Percentiles rank a stretch among this genome's conserved stretches.
phyloP scores from a whole-genome alignment of 495 filamentous ascomycete genomes.

The Penicillium roqueforti region DNA sequence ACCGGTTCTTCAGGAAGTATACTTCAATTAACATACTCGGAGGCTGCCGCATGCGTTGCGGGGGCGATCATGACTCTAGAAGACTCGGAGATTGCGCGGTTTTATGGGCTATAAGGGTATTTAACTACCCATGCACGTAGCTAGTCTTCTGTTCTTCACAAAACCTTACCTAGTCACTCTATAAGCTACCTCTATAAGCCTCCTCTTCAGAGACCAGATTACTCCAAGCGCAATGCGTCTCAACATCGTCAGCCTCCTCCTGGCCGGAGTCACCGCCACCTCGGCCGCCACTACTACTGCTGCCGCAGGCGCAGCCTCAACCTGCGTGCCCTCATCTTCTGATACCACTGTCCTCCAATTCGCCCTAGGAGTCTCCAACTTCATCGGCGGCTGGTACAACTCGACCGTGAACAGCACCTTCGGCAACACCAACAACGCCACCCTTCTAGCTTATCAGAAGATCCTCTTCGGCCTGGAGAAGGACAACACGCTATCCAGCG shows the following conservation, averaged over 20 bases:
- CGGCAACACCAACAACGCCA: slow-evolving; percentile 19
- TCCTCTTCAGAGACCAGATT: too few relatives aligned
- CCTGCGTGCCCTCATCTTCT: slow-evolving; percentile 20
- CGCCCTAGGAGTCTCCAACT: slow-evolving; percentile 23
- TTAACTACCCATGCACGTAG: neutral
- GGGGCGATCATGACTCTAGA: neutral
- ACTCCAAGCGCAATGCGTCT: neutral
- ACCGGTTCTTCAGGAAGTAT: neutral
- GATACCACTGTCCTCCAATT: slow-evolving; percentile 26
- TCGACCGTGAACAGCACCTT: slow-evolving; percentile 21
- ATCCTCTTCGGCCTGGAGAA: slow-evolving; percentile 25
- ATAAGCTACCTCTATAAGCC: neutral
- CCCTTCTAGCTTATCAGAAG: slow-evolving; percentile 14
- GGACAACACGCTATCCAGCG: slow-evolving; percentile 24
- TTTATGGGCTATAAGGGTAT: neutral
- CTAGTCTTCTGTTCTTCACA: neutral
- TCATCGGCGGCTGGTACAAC: slow-evolving; percentile 27
- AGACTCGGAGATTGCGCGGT: neutral
- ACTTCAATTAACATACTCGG: neutral
- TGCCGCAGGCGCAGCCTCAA: neutral
- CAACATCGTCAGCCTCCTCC: neutral
- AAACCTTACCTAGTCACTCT: too few relatives aligned
- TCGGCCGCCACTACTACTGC: neutral
- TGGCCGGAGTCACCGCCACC: slow-evolving; percentile 5
- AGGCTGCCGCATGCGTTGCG: neutral